These are phyloP conservation scores for Chamaecrista fasciculata DNA, from an alignment of 306 rosid genomes.

Conservation along the genomic window DNA sequence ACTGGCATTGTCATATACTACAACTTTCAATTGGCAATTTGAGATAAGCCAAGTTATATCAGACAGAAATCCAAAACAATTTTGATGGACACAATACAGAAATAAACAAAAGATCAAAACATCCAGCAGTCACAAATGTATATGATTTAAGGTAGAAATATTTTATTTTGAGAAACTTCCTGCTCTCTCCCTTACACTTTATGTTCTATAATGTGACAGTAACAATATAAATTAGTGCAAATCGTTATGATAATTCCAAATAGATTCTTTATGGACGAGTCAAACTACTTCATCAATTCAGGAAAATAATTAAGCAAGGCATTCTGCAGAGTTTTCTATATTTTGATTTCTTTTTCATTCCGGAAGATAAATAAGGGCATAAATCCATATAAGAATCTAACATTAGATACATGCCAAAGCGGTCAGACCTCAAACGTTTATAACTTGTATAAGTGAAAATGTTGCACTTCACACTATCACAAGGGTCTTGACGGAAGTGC, in stretches of 20 bases:
- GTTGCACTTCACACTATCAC: too few relatives aligned
- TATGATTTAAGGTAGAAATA: conserved; percentile 2
- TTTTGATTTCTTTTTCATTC: neutral
- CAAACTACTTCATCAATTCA: conserved; percentile 2
- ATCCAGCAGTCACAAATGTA: conserved; percentile 11
- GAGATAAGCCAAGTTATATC: conserved; percentile 15
- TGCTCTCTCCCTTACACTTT: neutral
- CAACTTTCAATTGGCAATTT: neutral
- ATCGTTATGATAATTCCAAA: neutral
- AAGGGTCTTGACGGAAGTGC: neutral
- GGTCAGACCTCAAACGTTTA: neutral
- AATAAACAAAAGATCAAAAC: neutral
- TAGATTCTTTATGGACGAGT: neutral
- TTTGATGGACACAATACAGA: conserved; percentile 13
- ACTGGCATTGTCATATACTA: conserved; percentile 1
- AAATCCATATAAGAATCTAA: neutral
- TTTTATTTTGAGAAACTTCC: neutral
- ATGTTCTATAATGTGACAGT: conserved; percentile 5
- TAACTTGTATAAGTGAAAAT: conserved; percentile 7
- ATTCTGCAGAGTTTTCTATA: neutral
- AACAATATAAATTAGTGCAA: neutral
- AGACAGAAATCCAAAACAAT: neutral
- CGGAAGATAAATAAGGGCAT: conserved; percentile 2
- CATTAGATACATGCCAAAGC: conserved; percentile 14
- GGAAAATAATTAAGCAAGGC: conserved; percentile 2